Base-by-base conservation (phyloP, 768 basidiomycete species). In the Leucogyrophana mollusca region DNA sequence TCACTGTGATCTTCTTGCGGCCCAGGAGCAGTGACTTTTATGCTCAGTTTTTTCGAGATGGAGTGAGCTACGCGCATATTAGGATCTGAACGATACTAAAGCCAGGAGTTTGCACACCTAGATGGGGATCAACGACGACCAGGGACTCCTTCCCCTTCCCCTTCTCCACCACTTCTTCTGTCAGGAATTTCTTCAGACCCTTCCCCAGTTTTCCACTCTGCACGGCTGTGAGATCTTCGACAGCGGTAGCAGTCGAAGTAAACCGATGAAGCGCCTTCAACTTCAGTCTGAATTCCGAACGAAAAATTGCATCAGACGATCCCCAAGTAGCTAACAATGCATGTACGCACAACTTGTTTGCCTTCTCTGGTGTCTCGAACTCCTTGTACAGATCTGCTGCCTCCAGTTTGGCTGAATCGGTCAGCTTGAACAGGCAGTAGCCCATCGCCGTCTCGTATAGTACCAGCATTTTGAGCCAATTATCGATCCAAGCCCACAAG, bases 391-490 rank as follows among this genome's bases (percentile, higher is more conserved):
- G 69, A 69, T 96, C 85, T 46, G 86, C 85, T 54, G 82, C 86
- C 61, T 85, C 81, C 43, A 95, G 73, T 73, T 94, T 96, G 45
- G 87, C 88, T 33, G 90, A 75, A 71, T 93, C 87, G 43, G 86
- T 85, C 54, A 95, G 78, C 70, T 96, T 96, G 85, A 99, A 97
- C 44, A 99, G 87, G 75, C 91, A 94, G 77, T 93, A 97, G 69
- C 95, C 93, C 69, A 95, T 82, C 33, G 93, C 82, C 2, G 93
- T 94, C 74, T 98, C 96, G 73, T 94, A 93, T 54, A 99, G 78
- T 36, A 98, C 94, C 69, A 97, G 81, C 94, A 98, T 98, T 50
- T 59, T 65, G 59, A 43, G 44, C 27, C 50, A 41, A 21, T 37
- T 16, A 16, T 16, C 35, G 20, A 21, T 7, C n/a, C 35, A 37